Base-by-base conservation (phyloP, 805 yeast species). In the Schizosaccharomyces osmophilus region DNA sequence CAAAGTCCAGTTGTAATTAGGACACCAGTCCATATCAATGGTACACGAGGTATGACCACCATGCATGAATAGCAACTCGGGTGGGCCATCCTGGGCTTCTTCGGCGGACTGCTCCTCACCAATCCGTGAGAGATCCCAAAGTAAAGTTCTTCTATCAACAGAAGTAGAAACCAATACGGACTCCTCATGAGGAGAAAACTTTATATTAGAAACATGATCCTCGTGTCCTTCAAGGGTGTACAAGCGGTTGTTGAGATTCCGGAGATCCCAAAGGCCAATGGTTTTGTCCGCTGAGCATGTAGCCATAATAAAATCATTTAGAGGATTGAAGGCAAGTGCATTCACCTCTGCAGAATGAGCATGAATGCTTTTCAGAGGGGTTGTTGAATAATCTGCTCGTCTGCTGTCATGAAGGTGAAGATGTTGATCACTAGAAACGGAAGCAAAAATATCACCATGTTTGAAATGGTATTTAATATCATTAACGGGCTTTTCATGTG, bases 41-140 rank as follows among this genome's bases (percentile, higher is more conserved):
- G 88, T 76, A 61, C 82, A 75, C 58, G 79, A 79, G 1, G 88
- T 80, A 72, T 87, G 95, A 11, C 95, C 95, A n/a, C 94, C 95
- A 71, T 88, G 95, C 67, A 86, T 78, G 68, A 86, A 87, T 29
- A 73, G 72, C 62, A 87, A 76, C 69, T 87, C 84, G 5, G 95
- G 93, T 64, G 88, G 94, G 9, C 81, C 80, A 64, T 78, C 79
- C 45, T 77, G 77, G 32, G 77, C 76, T 64, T 79, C 82, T 65
- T 78, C 84, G 32, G 75, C 74, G 61, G 75, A 78, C 63, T 79
- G 79, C 62, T 77, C 80, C 59, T 74, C 75, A 61, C 76, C 79
- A 62, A 84, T 70, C 63, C 76, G 75, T 62, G 75, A 74, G 64
- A 87, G 74, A 67, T 87, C 87, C 95, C 95, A 87, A 39, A 82